Evolutionary conservation across 1,284 basidiomycete species (phyloP), one percentile per base, ranked within the genome.

Genomic region (Moniliophthora roreri): DNA sequence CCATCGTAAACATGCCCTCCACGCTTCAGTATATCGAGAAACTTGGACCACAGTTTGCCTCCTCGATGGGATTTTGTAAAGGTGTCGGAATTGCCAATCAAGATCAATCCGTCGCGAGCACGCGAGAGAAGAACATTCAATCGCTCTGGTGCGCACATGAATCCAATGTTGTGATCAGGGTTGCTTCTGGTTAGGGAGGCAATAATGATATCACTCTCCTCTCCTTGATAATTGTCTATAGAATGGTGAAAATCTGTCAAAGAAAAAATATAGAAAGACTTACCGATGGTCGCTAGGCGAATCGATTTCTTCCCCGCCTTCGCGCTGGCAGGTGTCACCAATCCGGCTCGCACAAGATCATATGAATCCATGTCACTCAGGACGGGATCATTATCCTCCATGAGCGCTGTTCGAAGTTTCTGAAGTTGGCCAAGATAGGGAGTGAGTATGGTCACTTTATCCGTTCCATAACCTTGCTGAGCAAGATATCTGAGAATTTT

Each of bases 111-210:
- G 58, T 85, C 69, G 3, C 85, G 76, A 10, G 85, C 82, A 15
- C 85, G 77, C 0, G 85, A 87, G 13, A 87, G 71, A 1, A 87
- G 70, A 7, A 87, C 85, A 47, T 84, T 87, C n/a, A 87, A 64
- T 23, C 85, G 78, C 62, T 87, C 82, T 0, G 81, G 79, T 1
- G 85, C 74, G 40, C 62, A 70, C 84, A 87, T 85, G 66, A 87
- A 87, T 0, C 85, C 85, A 26, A 87, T 87, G 54, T 78, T 78
- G 51, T 74, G 66, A 0, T 66, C 56, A 0, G 70, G 13, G 56
- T 87, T 87, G 61, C 82, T 85, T 39, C 85, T 67, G 0, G 81
- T 84, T 10, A 87, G 64, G 7, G 78, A 81, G n/a, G 73, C 71
- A 24, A 87, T 73, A 24, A 87, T 81, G 42, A 87, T 81, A 21